These are phyloP conservation scores for Candolleomyces aberdarensis DNA, from an alignment of 768 basidiomycete genomes.

Conservation along the genomic window DNA sequence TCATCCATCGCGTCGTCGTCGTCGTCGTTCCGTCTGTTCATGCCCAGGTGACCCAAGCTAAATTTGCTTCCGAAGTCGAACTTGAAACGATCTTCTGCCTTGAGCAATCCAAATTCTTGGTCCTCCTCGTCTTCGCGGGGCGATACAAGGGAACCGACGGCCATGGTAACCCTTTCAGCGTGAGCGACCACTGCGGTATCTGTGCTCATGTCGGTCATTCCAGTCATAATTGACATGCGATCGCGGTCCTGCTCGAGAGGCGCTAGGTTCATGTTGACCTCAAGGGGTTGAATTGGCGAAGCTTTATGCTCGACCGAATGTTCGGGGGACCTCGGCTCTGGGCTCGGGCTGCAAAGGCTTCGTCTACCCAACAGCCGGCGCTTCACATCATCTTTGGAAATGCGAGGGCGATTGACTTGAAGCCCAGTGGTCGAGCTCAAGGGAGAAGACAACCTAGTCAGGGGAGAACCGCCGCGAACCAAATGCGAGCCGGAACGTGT, in stretches of 20 bases:
- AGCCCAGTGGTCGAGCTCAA: slow-evolving; percentile 1
- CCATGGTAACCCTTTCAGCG: slow-evolving; percentile 38
- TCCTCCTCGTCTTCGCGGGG: slow-evolving; percentile 17
- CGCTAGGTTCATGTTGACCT: background rate
- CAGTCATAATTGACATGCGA: slow-evolving; percentile 36
- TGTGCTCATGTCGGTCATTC: slow-evolving; percentile 41
- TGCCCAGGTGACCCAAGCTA: slow-evolving; percentile 35
- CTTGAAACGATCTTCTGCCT: slow-evolving; percentile 24
- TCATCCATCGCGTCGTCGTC: background rate
- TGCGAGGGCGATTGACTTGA: slow-evolving; percentile 36
- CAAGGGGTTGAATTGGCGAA: background rate
- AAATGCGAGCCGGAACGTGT: slow-evolving; percentile 4
- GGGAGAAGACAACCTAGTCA: slow-evolving; percentile 8
- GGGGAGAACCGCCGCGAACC: slow-evolving; percentile 8
- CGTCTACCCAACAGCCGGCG: slow-evolving; percentile 42
- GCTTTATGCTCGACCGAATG: background rate
- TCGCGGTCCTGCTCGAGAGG: slow-evolving; percentile 34
- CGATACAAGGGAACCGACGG: slow-evolving; percentile 15
- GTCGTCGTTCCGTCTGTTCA: slow-evolving; percentile 19
- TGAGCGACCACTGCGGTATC: slow-evolving; percentile 49
- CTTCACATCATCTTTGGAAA: slow-evolving; percentile 54
- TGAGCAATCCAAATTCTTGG: slow-evolving; percentile 31
- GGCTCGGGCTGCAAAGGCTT: slow-evolving; percentile 40
- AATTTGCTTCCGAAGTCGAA: slow-evolving; percentile 51
- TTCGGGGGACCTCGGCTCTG: slow-evolving; percentile 8